Evolutionary conservation across 1,284 basidiomycete species (phyloP).

Genomic region (Cerrena zonata): DNA sequence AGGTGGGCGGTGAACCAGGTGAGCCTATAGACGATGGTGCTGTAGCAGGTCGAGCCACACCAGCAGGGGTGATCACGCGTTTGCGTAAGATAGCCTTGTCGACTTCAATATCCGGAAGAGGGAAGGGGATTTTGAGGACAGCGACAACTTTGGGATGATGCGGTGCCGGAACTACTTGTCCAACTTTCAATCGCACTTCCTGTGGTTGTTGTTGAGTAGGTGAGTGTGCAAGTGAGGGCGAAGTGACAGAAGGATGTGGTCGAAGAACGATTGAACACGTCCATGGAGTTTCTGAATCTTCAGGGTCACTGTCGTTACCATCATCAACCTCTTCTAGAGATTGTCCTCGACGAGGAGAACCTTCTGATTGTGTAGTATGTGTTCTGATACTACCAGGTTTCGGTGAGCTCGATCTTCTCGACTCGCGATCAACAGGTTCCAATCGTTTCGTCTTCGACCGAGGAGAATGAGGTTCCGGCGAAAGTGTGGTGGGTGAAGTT

Average conservation of each 20-base stretch:
- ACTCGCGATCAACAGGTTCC: slow-evolving; percentile 13
- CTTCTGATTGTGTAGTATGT: slow-evolving; percentile 11
- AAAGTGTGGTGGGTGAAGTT: slow-evolving; percentile 6
- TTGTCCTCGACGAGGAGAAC: slow-evolving; percentile 1
- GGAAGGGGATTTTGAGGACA: slow-evolving; percentile 84
- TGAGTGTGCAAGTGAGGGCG: not conserved
- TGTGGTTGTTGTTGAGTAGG: not conserved
- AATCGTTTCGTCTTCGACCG: slow-evolving; percentile 2
- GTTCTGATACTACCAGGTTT: not conserved
- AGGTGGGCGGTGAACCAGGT: not conserved
- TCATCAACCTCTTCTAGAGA: slow-evolving; percentile 37
- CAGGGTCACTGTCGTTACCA: slow-evolving; percentile 79
- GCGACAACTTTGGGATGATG: slow-evolving; percentile 95
- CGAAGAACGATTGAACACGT: slow-evolving; percentile 68
- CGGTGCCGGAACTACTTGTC: slow-evolving; percentile 83
- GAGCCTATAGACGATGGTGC: not conserved
- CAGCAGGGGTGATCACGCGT: slow-evolving; percentile 41
- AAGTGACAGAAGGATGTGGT: slow-evolving; percentile 9
- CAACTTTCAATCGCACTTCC: slow-evolving; percentile 50
- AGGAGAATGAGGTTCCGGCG: not conserved
- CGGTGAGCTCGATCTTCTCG: slow-evolving; percentile 19
- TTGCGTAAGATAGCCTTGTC: slow-evolving; percentile 49
- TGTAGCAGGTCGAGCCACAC: slow-evolving; percentile 35
- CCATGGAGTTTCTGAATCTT: slow-evolving; percentile 95
- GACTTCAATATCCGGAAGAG: slow-evolving; percentile 72